A percentile compares a stretch with the other conserved stretches of the same genome.
phyloP scores from a whole-genome alignment of 2,329 filamentous ascomycete species.

The Calonectria leucothoes region DNA sequence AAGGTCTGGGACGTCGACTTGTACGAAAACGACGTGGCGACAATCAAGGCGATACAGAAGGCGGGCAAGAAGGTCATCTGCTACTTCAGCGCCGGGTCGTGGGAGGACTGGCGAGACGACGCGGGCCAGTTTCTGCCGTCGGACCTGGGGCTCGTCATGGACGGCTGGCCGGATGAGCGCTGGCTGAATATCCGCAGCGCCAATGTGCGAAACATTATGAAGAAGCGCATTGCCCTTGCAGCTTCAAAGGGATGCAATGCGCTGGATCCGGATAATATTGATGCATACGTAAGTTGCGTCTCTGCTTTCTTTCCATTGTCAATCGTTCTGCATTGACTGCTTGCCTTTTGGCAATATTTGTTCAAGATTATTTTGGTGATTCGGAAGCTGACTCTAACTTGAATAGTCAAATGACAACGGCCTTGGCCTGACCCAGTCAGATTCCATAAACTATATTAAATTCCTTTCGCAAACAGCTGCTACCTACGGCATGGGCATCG shows the following conservation, averaged over 20 bases:
- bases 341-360: no score
- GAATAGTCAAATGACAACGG: slow-evolving; percentile 69
- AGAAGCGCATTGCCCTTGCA: slow-evolving; percentile 67
- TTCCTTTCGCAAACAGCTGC: slow-evolving; percentile 70
- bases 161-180: slow-evolving; percentile 74
- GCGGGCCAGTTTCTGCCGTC: slow-evolving; percentile 61
- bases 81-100: slow-evolving; percentile 80
- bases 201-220: slow-evolving; percentile 74
- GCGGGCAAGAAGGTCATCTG: slow-evolving; percentile 74
- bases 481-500: slow-evolving; percentile 67
- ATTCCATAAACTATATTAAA: slow-evolving; percentile 68
- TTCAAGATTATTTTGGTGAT: not conserved
- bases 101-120: slow-evolving; percentile 73
- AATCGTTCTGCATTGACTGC: no score
- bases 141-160: slow-evolving; percentile 70
- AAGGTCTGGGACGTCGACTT: slow-evolving; percentile 62
- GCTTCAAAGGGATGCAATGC: slow-evolving; percentile 73
- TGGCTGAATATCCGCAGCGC: slow-evolving; percentile 72
- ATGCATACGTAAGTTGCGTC: slow-evolving; percentile 70
- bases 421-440: slow-evolving; percentile 65
- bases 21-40: slow-evolving; percentile 61
- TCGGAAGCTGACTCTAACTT: not conserved
- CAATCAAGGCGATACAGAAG: slow-evolving; percentile 67
- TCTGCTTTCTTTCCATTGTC: no score
- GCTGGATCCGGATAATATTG: slow-evolving; percentile 78